Evolutionary conservation across 805 yeast species (phyloP).

Genomic region (Suhomyces xylopsoci): DNA sequence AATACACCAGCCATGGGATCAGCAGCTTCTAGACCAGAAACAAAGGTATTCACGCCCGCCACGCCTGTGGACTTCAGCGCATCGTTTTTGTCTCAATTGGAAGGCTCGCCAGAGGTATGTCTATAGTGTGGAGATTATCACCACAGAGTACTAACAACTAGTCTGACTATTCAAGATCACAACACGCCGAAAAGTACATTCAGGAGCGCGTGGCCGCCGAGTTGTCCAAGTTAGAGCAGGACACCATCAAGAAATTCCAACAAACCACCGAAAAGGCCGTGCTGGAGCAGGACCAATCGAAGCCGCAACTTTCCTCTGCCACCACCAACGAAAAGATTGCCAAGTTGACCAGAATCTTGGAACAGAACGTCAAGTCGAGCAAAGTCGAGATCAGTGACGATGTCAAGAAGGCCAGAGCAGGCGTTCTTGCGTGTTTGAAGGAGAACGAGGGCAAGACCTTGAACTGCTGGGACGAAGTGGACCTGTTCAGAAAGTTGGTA

Average conservation of each 20-base stretch:
- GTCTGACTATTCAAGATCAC: constrained; percentile 69
- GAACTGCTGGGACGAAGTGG: constrained; percentile 81
- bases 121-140: background rate
- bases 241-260: constrained; percentile 52
- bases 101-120: constrained; percentile 53
- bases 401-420: constrained; percentile 44
- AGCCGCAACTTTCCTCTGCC: constrained; percentile 29
- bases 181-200: constrained; percentile 61
- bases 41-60: constrained; percentile 62
- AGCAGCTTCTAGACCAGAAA: constrained; percentile 57
- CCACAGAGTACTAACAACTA: constrained; percentile 12
- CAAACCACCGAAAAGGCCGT: constrained; percentile 44
- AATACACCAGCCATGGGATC: constrained; percentile 49
- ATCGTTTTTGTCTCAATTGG: constrained; percentile 60
- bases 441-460: constrained; percentile 62
- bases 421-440: constrained; percentile 58
- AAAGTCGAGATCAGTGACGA: constrained; percentile 35
- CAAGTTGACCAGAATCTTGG: constrained; percentile 31
- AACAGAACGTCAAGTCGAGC: constrained; percentile 33
- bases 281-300: constrained; percentile 22
- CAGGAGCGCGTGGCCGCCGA: constrained; percentile 63
- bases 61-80: constrained; percentile 69
- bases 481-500: constrained; percentile 61
- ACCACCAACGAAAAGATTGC: constrained; percentile 40
- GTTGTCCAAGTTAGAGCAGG: constrained; percentile 51